Conservation (phyloP, 2,329 filamentous ascomycete species). For the Cercospora nicotianae region DNA sequence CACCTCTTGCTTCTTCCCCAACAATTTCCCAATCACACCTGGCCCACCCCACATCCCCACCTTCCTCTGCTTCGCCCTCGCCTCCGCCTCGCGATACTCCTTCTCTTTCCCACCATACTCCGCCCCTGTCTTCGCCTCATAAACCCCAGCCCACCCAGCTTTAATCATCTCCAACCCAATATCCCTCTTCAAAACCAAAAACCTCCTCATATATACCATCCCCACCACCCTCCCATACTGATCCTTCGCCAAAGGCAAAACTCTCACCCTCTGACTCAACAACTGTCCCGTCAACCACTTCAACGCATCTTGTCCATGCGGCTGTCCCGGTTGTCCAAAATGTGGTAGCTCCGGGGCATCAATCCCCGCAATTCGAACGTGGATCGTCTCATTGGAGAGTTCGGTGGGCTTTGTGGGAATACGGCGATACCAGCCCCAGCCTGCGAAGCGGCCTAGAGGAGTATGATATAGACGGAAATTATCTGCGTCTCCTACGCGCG, state of each 20-base stretch:
- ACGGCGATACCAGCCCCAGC: constrained; percentile 66
- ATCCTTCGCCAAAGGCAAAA: constrained; percentile 79
- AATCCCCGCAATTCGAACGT: constrained; percentile 84
- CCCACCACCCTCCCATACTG: constrained; percentile 91
- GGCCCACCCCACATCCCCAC: constrained; percentile 64
- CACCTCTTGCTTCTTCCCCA: constrained; percentile 54
- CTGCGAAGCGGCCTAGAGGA: constrained; percentile 79
- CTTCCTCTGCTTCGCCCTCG: constrained; percentile 41
- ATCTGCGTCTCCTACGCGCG: constrained; percentile 93
- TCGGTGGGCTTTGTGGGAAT: constrained; percentile 22
- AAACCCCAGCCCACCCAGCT: constrained; percentile 81
- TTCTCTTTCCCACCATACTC: constrained; percentile 75
- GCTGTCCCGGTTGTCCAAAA: constrained; percentile 86
- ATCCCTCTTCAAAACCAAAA: constrained; percentile 71
- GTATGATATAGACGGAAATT: constrained; percentile 95
- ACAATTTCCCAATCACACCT: constrained; percentile 42
- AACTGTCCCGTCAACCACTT: constrained; percentile 76
- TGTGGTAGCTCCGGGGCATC: constrained; percentile 93
- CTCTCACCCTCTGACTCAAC: constrained; percentile 70
- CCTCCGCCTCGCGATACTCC: constrained; percentile 65
- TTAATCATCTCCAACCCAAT: constrained; percentile 89
- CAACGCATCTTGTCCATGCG: constrained; percentile 76
- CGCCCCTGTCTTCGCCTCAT: constrained; percentile 85
- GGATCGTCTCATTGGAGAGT: constrained; percentile 60
- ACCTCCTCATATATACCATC: constrained; percentile 61